Conservation (phyloP, 371 early-diverging fungal genomes). For the Mucor racemosus region DNA sequence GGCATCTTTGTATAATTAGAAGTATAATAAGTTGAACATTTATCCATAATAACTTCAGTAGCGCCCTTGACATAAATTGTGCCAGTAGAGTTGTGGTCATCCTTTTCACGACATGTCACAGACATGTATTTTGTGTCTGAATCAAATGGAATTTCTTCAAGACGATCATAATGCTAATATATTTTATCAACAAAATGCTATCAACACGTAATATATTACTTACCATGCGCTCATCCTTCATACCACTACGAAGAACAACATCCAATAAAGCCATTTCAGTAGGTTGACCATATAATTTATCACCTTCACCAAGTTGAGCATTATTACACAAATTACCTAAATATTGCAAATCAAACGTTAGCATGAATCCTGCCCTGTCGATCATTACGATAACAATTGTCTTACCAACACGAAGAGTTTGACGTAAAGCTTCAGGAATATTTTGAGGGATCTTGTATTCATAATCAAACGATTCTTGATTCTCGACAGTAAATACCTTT, state of each 20-base stretch:
- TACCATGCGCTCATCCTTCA: conserved; percentile 71
- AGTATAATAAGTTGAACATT: conserved; percentile 65
- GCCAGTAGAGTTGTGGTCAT: conserved; percentile 30
- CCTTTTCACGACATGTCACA: conserved; percentile 58
- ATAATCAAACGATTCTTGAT: conserved; percentile 66
- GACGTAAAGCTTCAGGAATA: conserved; percentile 52
- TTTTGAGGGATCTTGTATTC: conserved; percentile 51
- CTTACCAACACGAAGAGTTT: conserved; percentile 63
- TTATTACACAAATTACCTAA: conserved; percentile 78
- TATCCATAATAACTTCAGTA: conserved; percentile 71
- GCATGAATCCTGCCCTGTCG: background rate
- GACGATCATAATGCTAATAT: conserved; percentile 56
- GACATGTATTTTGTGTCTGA: conserved; percentile 93
- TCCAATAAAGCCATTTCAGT: conserved; percentile 87
- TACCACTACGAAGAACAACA: conserved; percentile 50
- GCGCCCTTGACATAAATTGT: conserved; percentile 77
- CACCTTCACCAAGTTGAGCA: conserved; percentile 68
- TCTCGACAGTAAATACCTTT: conserved; percentile 69
- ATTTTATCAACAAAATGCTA: background rate
- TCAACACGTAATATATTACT: conserved; percentile 14
- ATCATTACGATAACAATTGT: background rate
- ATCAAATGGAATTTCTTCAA: conserved; percentile 86
- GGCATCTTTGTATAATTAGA: conserved; percentile 43
- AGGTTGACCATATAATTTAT: conserved; percentile 77
- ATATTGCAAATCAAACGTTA: background rate